Conservation (phyloP, 208 protist species). For the Tritrichomonas foetus region DNA sequence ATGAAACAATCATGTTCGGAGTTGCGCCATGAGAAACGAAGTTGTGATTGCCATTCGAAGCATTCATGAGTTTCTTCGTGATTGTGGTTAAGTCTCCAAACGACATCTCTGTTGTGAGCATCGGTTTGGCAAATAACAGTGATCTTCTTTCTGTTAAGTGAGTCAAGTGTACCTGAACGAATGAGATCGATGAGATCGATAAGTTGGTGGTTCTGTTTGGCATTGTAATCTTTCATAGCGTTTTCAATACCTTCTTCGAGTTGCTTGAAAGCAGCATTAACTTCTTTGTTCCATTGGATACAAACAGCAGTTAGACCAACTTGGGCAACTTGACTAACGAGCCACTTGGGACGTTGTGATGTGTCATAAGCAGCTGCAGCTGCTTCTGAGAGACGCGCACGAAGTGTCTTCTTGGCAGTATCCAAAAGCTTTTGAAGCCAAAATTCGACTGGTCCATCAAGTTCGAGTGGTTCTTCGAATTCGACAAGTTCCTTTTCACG, state of each 20-base stretch:
- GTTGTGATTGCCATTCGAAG: slow-evolving; percentile 94
- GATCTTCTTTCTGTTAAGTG: slow-evolving; percentile 79
- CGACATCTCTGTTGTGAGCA: slow-evolving; percentile 75
- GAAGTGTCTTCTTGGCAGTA: slow-evolving; percentile 71
- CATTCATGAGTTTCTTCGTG: slow-evolving; percentile 66
- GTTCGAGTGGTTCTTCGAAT: slow-evolving; percentile 74
- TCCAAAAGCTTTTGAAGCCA: slow-evolving; percentile 85
- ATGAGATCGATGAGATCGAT: slow-evolving; percentile 82
- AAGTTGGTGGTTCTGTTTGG: slow-evolving; percentile 82
- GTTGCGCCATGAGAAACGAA: slow-evolving; percentile 89
- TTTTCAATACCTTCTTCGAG: slow-evolving; percentile 85
- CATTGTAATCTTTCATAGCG: slow-evolving; percentile 90
- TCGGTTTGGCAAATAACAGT: slow-evolving; percentile 94
- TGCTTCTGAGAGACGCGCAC: slow-evolving; percentile 72
- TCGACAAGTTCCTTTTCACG: slow-evolving; percentile 81
- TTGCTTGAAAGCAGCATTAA: slow-evolving; percentile 85
- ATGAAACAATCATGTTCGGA: slow-evolving; percentile 76
- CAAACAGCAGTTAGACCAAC: slow-evolving; percentile 81
- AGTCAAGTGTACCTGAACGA: slow-evolving; percentile 60
- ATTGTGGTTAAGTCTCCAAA: slow-evolving; percentile 60
- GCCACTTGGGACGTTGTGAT: slow-evolving; percentile 87
- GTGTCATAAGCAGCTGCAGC: slow-evolving; percentile 63
- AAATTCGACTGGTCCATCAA: slow-evolving; percentile 84
- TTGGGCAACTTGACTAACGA: slow-evolving; percentile 89
- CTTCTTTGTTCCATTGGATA: slow-evolving; percentile 92